A percentile compares a stretch with the other conserved stretches of the same genome.
These are phyloP conservation scores for Cylindrotheca fusiformis DNA, from an alignment of 108 stramenopile genomes.

Conservation along the genomic window DNA sequence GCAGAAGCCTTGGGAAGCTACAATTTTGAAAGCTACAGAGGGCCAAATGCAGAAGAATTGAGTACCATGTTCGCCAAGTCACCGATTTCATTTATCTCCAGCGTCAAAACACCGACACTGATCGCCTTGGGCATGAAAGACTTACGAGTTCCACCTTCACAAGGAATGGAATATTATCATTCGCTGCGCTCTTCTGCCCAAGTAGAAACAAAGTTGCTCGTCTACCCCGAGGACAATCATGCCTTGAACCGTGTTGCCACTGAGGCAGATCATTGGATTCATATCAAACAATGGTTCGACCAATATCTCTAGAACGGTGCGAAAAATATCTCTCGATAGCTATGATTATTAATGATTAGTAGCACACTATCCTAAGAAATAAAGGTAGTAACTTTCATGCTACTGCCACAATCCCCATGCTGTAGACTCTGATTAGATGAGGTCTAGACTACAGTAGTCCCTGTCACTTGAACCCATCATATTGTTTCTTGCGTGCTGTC, in stretches of 20 bases:
- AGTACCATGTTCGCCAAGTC: conserved; percentile 58
- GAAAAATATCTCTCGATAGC: no score
- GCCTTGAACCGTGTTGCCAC: conserved; percentile 60
- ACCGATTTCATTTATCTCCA: conserved; percentile 62
- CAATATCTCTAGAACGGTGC: no score
- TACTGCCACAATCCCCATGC: no score
- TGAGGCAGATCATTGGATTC: conserved; percentile 83
- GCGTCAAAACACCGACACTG: conserved; percentile 83
- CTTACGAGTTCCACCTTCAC: conserved; percentile 67
- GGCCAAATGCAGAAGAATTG: conserved; percentile 50
- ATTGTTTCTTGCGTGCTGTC: no score
- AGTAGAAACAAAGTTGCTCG: conserved; percentile 57
- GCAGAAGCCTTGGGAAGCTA: conserved; percentile 80
- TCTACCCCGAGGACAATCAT: conserved; percentile 79
- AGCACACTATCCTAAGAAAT: no score
- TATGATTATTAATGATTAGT: no score
- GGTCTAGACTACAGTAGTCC: no score
- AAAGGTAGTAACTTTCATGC: no score
- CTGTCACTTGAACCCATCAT: no score
- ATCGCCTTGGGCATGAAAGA: conserved; percentile 82
- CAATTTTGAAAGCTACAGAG: conserved; percentile 47
- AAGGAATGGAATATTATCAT: conserved; percentile 81
- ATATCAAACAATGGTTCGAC: conserved; percentile 76
- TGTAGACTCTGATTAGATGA: no score
- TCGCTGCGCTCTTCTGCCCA: conserved; percentile 53